phyloP scores from a whole-genome alignment of 1,139 yeast species.

The Suhomyces bokatorum region DNA sequence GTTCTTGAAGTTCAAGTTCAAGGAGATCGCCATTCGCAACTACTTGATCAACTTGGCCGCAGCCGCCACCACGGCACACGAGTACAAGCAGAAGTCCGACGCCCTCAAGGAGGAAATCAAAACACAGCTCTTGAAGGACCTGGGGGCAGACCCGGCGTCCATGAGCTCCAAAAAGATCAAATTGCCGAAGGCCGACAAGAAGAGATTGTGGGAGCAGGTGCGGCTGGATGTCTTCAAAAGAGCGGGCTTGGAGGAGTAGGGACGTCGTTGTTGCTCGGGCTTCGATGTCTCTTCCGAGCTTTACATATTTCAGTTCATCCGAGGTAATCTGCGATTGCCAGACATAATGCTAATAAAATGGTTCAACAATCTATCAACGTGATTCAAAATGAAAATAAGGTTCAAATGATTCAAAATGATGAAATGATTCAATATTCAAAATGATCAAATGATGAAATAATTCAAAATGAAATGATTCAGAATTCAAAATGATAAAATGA shows the following conservation, averaged over 20 bases:
- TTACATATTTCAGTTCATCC: slow-evolving; percentile 1
- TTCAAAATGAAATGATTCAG: too few species aligned
- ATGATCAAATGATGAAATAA: too few species aligned
- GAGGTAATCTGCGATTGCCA: slow-evolving; percentile 1
- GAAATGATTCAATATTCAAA: too few species aligned
- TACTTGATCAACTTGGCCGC: slow-evolving; percentile 54
- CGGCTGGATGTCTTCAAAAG: slow-evolving; percentile 49
- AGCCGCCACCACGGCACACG: slow-evolving; percentile 56
- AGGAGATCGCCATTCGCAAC: slow-evolving; percentile 51
- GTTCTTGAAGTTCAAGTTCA: slow-evolving; percentile 39
- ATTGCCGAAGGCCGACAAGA: slow-evolving; percentile 44
- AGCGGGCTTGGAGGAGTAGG: slow-evolving; percentile 43
- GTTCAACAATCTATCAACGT: too few species aligned
- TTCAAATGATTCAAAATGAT: too few species aligned
- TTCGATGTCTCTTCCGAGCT: neutral
- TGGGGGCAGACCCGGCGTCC: slow-evolving; percentile 16
- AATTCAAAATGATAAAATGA: too few species aligned
- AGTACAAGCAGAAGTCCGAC: slow-evolving; percentile 44
- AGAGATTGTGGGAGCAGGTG: slow-evolving; percentile 50
- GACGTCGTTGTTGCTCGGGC: neutral
- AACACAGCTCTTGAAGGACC: slow-evolving; percentile 13
- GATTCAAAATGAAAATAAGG: too few species aligned
- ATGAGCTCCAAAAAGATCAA: slow-evolving; percentile 29
- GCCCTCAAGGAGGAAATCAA: slow-evolving; percentile 30
- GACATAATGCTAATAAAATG: too few species aligned